These are phyloP conservation scores for Tolypocladium album DNA, from an alignment of 2,329 filamentous ascomycete species.

Conservation along the genomic window DNA sequence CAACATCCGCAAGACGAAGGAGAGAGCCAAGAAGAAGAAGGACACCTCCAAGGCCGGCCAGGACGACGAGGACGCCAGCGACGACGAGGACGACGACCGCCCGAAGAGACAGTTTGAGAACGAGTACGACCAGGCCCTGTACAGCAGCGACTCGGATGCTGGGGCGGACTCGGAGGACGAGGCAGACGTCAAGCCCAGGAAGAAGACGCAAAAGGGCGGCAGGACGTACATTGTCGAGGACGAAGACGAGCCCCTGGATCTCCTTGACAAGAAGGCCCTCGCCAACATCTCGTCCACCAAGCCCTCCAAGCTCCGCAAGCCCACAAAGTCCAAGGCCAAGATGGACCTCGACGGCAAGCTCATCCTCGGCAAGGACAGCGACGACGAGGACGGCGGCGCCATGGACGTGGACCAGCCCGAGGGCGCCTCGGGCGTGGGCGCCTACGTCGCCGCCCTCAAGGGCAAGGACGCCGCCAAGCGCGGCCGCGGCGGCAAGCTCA, in stretches of 20 bases:
- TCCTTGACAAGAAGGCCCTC: constrained; percentile 79
- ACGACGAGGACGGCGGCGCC: constrained; percentile 38
- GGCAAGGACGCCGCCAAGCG: constrained; percentile 55
- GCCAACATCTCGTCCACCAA: constrained; percentile 91
- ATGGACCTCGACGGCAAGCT: constrained; percentile 71
- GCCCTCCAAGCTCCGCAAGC: constrained; percentile 53
- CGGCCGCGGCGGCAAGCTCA: constrained; percentile 56
- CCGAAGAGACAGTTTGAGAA: constrained; percentile 62
- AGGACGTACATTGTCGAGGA: constrained; percentile 87
- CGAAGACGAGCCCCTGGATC: constrained; percentile 87
- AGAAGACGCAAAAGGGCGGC: constrained; percentile 47
- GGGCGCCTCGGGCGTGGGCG: constrained; percentile 51
- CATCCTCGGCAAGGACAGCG: constrained; percentile 52
- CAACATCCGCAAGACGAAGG: constrained; percentile 92
- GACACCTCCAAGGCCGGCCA: constrained; percentile 50
- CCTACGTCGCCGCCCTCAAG: constrained; percentile 60
- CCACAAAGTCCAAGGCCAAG: constrained; percentile 51
- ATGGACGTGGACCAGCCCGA: constrained; percentile 56
- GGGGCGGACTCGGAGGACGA: constrained; percentile 43
- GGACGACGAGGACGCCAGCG: constrained; percentile 42
- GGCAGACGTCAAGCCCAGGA: constrained; percentile 30
- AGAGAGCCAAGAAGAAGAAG: constrained; percentile 84
- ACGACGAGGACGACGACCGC: constrained; percentile 38
- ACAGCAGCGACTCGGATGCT: constrained; percentile 63
- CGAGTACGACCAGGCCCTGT: constrained; percentile 93